Evolutionary conservation across 345 rosid species (phyloP).

Genomic region (Dovyalis caffra): DNA sequence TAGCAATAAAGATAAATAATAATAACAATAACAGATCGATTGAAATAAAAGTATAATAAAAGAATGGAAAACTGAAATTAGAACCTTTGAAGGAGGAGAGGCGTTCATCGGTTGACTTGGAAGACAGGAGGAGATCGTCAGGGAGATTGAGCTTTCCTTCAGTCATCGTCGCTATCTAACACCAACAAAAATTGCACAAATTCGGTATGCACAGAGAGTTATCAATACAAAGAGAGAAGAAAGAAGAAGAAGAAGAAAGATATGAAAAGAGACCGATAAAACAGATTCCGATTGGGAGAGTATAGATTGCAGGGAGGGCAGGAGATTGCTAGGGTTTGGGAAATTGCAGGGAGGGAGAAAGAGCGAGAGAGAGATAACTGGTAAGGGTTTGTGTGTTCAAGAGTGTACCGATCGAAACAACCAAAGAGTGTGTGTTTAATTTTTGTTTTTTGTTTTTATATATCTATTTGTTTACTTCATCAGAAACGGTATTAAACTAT

Average conservation of each 20-base stretch:
- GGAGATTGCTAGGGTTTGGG: slow-evolving; percentile 6
- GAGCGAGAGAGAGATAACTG: neutral
- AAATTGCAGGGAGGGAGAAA: neutral
- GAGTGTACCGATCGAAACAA: neutral
- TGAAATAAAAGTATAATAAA: neutral
- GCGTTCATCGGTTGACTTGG: slow-evolving; percentile 10
- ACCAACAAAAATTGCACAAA: slow-evolving; percentile 1
- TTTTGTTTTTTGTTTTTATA: neutral
- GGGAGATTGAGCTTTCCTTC: slow-evolving; percentile 27
- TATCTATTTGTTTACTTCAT: neutral
- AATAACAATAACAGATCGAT: neutral
- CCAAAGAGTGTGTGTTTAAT: neutral
- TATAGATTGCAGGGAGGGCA: neutral
- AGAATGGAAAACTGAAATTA: neutral
- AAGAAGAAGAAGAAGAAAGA: no score
- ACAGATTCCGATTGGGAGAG: neutral
- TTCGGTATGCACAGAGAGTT: neutral
- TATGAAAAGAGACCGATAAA: neutral
- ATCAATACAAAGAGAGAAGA: neutral
- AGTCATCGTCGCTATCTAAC: slow-evolving; percentile 17
- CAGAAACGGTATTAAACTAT: no score
- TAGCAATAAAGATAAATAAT: neutral
- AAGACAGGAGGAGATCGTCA: slow-evolving; percentile 24
- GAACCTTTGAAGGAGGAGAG: slow-evolving; percentile 23
- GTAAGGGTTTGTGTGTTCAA: neutral